Evolutionary conservation across 169 alveolate genomes (phyloP), one percentile per base, ranked within the genome.

Genomic region (Plasmodium cynomolgi): DNA sequence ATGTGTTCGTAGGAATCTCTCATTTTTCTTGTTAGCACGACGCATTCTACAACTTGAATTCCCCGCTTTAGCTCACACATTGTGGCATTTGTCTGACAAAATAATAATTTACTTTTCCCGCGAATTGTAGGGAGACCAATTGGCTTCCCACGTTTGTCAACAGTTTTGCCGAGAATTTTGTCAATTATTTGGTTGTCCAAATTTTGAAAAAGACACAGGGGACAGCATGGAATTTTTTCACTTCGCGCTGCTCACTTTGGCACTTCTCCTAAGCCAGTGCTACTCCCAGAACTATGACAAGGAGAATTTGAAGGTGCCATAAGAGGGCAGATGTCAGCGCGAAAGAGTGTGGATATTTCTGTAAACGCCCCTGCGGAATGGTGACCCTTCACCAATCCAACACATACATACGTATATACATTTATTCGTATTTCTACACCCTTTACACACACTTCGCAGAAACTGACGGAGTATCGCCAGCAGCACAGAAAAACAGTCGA

Each of bases 401-500:
- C 37, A 34, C 17, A 37, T 68, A 68, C 39, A 2, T 71, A 44
- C 56, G 54, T 74, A 29, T 17, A 23, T 54, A 81, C 37, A 58
- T 26, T 31, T 84, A 17, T 84, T 17, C 72, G 72, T 83, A 83
- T 54, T 54, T 54, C 34, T 82, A 47, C 71, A 47, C 62, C 26
- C 50, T 44, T 8, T 82, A 15, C 33, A 83, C 50, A 50, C 33
- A 50, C 79, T 54, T 31, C 17, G 72, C 29, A 39, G 98, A 97
- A 97, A 81, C 96, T 98, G 83, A 98, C 99, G 37, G 99, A 98
- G 92, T 98, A 85, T 81, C 95, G 99, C 7, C 99, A 98, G 92
- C 97, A 97, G 74, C 98, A 97, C 93, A 85, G 99, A 54, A 97
- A 97, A 93, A 98, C 99, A 50, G 96, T 97, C 1, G 98, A 97